Evolutionary conservation across 192 early-diverging fungal species (phyloP), one percentile per base, ranked within the genome.

Genomic region (Podila epigama): DNA sequence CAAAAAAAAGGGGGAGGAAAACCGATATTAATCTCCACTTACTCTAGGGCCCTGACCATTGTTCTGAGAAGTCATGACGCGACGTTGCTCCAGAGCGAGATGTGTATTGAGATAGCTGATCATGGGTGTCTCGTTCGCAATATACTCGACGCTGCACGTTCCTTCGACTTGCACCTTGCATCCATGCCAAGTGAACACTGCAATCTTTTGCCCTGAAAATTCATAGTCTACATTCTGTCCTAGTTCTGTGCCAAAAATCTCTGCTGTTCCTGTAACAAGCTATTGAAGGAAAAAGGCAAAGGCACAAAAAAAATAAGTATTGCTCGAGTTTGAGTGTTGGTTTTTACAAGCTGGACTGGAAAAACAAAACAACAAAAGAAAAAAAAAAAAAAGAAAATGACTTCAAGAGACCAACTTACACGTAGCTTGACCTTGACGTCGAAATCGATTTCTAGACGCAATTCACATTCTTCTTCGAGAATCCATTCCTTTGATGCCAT

Each of bases 41-140:
- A 84, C 87, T 51, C 82, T 70, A 34, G 87, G 87, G 3, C 87
- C 87, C 15, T 68, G 58, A 39, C 68, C 78, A 32, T 81, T 80
- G 16, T 75, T 69, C 12, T 55, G 55, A 12, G 72, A 70, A 0
- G 89, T 93, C 0, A 60, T 67, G 33, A 64, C 73, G 20, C 96
- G 87, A 22, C 88, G 67, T 67, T 94, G 91, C 66, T 97, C 93
- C 18, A 98, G 79, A 0, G 95, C 94, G 48, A 94, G 71, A 68
- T 99, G 98, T 2, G 91, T 84, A 67, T 97, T 97, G 40, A 97
- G 82, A 70, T 93, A 95, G 39, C 87, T 87, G 31, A 83, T 80
- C 98, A 99, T 98, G 13, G 96, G 95, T 4, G 98, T 98, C 73
- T 99, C 98, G n/a, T 88, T 94, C 1, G 95, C 96, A 3, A 92